Evolutionary conservation across 768 basidiomycete genomes (phyloP), one percentile per base, ranked within the genome.

Genomic region (Pleurotus pulmonarius): DNA sequence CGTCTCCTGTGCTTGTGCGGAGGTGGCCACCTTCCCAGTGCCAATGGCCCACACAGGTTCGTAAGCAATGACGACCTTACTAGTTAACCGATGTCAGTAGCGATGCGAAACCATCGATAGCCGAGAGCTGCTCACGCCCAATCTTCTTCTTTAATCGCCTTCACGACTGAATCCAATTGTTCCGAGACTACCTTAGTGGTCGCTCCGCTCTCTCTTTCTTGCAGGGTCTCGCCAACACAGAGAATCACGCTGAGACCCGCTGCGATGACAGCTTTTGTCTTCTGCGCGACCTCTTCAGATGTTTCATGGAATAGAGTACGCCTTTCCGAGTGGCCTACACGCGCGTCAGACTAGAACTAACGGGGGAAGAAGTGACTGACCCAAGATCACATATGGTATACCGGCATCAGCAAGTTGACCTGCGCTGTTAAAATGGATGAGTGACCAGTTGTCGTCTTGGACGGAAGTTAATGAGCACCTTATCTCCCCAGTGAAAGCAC

Each of bases 41-140:
- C 97, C 97, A 70, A 98, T 98, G 34, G 97, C 96, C 96, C 97
- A 98, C 15, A 98, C 92, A 43, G 94, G 92, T 71, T 96, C 93
- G 71, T 95, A 99, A 16, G 97, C 97, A 64, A 99, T 81, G 57
- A 99, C 96, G 66, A 98, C 79, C 60, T 90, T 85, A 65, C 94
- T 95, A 20, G 20, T 46, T 1, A 26, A 46, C 29, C 29, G 16
- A 34, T 43, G 18, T 38, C 26, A 24, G 55, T 22, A 37, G 18
- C 48, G 26, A 53, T 39, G 34, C 13, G 13, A 4, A 3, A 46
- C 24, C 6, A 45, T 24, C 45, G 20, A 34, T 41, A 20, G 45
- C 4, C 34, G 8, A 29, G 44, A 37, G 53, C 49, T 34, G 64
- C 85, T 60, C 58, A 94, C 94, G 81, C 83, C 95, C 96, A 99